These are phyloP conservation scores for Solanum okadae DNA, from an alignment of 257 asterid species.

Conservation along the genomic window DNA sequence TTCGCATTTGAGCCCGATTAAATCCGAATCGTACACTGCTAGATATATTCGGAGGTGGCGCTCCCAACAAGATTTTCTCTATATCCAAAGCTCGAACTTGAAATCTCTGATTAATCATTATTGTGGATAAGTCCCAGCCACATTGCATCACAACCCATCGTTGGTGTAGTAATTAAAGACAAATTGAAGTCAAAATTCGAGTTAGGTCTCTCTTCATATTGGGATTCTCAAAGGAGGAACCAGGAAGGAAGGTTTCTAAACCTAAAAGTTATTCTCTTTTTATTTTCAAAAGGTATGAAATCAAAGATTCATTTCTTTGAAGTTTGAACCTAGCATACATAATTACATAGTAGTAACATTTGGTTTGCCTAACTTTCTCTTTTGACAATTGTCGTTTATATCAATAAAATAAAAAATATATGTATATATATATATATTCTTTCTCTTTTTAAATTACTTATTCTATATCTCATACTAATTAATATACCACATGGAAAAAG, in stretches of 20 bases:
- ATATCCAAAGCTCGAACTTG: too few species aligned
- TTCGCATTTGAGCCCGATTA: accelerated
- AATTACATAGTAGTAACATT: neutral
- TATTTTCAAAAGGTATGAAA: neutral
- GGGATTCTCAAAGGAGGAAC: neutral
- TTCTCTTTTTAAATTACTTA: neutral
- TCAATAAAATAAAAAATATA: neutral
- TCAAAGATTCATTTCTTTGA: slow-evolving; percentile 9
- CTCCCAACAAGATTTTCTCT: neutral
- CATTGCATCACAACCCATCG: neutral
- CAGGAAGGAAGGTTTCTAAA: slow-evolving; percentile 6
- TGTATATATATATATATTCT: neutral
- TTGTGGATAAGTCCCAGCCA: neutral
- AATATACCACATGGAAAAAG: neutral
- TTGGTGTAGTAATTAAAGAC: neutral
- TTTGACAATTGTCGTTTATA: slow-evolving; percentile 11
- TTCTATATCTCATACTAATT: neutral
- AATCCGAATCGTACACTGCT: too few species aligned
- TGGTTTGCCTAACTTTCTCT: slow-evolving; percentile 19
- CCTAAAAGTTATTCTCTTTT: slow-evolving; percentile 17
- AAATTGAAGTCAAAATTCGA: neutral
- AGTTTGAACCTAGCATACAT: slow-evolving; percentile 4
- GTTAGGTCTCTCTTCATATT: slow-evolving; percentile 1
- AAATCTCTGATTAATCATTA: too few species aligned
- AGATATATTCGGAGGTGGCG: accelerated